phyloP scores from a whole-genome alignment of 148 eudicot genomes.

The Oxyria digyna region DNA sequence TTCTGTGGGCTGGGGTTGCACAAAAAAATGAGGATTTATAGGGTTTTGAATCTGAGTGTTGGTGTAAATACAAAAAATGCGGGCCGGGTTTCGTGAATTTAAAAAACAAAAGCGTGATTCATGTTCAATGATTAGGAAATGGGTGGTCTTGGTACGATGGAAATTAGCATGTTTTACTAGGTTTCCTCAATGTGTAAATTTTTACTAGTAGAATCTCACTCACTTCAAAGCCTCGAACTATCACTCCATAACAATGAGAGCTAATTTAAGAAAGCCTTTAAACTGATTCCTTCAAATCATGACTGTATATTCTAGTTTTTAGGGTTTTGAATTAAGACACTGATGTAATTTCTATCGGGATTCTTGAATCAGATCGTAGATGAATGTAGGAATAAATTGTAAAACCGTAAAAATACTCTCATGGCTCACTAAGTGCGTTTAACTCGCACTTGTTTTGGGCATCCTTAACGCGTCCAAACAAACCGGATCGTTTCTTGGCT shows the following conservation, averaged over 20 bases:
- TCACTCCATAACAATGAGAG: neutral
- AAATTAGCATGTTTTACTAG: slow-evolving; percentile 1
- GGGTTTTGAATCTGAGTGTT: neutral
- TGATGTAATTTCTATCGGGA: too few species aligned
- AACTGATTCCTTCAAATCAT: neutral
- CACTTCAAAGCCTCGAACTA: neutral
- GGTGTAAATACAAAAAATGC: neutral
- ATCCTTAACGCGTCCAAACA: too few species aligned
- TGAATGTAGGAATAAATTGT: too few species aligned
- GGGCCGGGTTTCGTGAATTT: neutral
- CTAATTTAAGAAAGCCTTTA: neutral
- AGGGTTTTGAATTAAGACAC: too few species aligned
- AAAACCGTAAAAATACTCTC: too few species aligned
- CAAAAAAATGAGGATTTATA: too few species aligned
- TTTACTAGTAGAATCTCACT: neutral
- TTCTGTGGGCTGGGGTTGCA: neutral
- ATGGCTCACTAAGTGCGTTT: too few species aligned
- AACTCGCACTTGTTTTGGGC: too few species aligned
- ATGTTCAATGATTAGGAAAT: neutral
- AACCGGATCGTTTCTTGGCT: too few species aligned
- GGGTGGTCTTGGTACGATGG: neutral
- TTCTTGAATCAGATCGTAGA: too few species aligned
- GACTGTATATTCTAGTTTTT: neutral
- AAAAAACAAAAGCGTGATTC: slow-evolving; percentile 4
- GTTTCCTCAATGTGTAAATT: slow-evolving; percentile 2